Conservation (phyloP, 1,284 basidiomycete species). For the Pseudomicrostroma phylloplanum region DNA sequence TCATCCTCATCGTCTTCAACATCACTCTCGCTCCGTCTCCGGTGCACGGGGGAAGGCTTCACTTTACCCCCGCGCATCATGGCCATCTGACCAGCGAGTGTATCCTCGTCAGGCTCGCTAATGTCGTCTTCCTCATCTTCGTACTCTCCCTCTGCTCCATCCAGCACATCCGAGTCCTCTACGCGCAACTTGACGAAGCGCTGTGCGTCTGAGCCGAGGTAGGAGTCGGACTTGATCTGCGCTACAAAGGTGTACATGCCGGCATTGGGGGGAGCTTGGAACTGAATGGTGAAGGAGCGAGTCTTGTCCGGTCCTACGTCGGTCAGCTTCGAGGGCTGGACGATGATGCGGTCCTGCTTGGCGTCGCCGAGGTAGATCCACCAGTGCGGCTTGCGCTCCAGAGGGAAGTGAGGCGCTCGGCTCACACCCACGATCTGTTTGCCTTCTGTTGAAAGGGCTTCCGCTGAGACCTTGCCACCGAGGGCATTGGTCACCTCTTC, state of each 20-base stretch:
- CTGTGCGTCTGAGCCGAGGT: constrained; percentile 67
- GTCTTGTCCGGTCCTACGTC: constrained; percentile 61
- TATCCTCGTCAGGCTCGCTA: constrained; percentile 48
- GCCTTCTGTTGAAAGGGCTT: constrained; percentile 42
- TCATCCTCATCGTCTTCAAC: constrained; percentile 22
- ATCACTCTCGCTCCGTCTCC: constrained; percentile 13
- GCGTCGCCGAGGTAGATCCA: constrained; percentile 71
- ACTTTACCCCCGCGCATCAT: constrained; percentile 86
- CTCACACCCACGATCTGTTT: constrained; percentile 60
- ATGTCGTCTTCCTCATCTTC: constrained; percentile 43
- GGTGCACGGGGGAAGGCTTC: constrained; percentile 58
- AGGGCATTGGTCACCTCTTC: constrained; percentile 17
- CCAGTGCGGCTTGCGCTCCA: constrained; percentile 52
- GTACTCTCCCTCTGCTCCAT: constrained; percentile 15
- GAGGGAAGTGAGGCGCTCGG: constrained; percentile 80
- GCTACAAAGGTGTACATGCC: constrained; percentile 86
- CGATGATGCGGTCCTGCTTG: constrained; percentile 80
- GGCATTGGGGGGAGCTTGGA: constrained; percentile 82
- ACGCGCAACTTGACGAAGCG: constrained; percentile 53
- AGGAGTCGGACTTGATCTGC: constrained; percentile 77
- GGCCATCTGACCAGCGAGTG: constrained; percentile 93
- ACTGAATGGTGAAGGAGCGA: constrained; percentile 79
- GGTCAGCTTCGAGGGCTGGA: constrained; percentile 75
- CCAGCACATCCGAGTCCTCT: constrained; percentile 64
- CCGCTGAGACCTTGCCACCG: constrained; percentile 5